Conservation (phyloP, 768 basidiomycete species). For the Collybia nuda region DNA sequence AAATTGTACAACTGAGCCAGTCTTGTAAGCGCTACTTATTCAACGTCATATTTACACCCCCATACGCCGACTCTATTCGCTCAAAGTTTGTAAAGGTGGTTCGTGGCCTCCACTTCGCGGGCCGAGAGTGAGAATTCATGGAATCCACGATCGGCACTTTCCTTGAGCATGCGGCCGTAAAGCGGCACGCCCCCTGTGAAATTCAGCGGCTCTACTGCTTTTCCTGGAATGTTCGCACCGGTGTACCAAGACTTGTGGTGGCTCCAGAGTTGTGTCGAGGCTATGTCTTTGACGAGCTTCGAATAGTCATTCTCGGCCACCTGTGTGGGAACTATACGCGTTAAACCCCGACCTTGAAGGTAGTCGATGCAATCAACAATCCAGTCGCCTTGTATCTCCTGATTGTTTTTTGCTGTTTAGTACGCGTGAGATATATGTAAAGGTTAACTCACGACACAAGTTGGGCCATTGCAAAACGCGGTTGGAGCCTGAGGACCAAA, state of each 20-base stretch:
- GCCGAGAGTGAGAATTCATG: conserved; percentile 8
- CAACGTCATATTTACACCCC: no score
- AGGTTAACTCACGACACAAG: conserved; percentile 16
- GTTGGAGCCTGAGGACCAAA: conserved; percentile 25
- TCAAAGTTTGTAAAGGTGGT: no score
- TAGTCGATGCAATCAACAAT: conserved; percentile 17
- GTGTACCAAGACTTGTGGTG: conserved; percentile 24
- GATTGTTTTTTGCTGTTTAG: no score
- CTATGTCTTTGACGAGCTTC: conserved; percentile 10
- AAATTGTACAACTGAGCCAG: no score
- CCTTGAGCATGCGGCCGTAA: conserved; percentile 14
- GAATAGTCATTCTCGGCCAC: background rate
- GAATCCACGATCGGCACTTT: conserved; percentile 17
- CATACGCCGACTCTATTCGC: no score
- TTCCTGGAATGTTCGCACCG: conserved; percentile 24
- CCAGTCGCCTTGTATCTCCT: conserved; percentile 26
- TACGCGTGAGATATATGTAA: no score
- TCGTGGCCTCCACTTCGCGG: background rate
- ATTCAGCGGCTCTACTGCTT: conserved; percentile 18
- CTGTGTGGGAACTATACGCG: conserved; percentile 2
- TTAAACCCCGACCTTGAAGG: conserved; percentile 6
- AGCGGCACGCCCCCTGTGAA: conserved; percentile 21
- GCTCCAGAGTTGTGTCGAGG: conserved; percentile 10
- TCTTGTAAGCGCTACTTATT: no score
- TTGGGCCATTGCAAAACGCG: conserved; percentile 24